phyloP scores from a whole-genome alignment of 2,329 filamentous ascomycete species.

The Beauveria medogensis region DNA sequence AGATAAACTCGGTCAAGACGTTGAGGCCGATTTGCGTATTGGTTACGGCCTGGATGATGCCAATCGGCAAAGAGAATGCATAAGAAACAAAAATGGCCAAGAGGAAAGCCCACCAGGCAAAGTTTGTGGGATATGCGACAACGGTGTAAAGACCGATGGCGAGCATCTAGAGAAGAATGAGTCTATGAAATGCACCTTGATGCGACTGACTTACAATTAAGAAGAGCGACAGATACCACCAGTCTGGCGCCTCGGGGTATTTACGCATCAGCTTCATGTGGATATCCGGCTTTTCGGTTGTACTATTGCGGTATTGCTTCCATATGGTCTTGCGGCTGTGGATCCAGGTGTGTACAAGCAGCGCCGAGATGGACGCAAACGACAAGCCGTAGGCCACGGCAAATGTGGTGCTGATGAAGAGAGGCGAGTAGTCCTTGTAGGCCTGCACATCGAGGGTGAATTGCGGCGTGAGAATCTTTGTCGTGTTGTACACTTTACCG shows the following conservation, averaged over 20 bases:
- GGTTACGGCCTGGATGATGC: slow-evolving; percentile 62
- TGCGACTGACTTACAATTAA: slow-evolving; percentile 32
- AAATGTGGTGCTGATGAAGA: slow-evolving; percentile 66
- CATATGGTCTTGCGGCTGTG: slow-evolving; percentile 61
- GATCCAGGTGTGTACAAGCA: slow-evolving; percentile 60
- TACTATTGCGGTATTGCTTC: slow-evolving; percentile 52
- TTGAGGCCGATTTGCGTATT: slow-evolving; percentile 67
- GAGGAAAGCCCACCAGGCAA: slow-evolving; percentile 66
- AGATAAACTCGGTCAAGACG: slow-evolving; percentile 66
- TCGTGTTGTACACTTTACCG: slow-evolving; percentile 54
- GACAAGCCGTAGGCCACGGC: slow-evolving; percentile 62
- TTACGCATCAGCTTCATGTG: slow-evolving; percentile 58
- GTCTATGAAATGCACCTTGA: not conserved
- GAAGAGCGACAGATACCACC: slow-evolving; percentile 57
- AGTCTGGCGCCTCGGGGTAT: slow-evolving; percentile 54
- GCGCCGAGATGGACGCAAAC: slow-evolving; percentile 61
- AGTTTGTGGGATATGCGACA: slow-evolving; percentile 55
- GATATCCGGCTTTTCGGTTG: slow-evolving; percentile 51
- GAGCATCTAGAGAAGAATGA: slow-evolving; percentile 36
- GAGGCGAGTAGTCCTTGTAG: slow-evolving; percentile 59
- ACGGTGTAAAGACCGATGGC: slow-evolving; percentile 45
- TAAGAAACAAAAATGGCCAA: slow-evolving; percentile 57
- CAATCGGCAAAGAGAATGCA: slow-evolving; percentile 56
- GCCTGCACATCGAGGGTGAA: slow-evolving; percentile 55
- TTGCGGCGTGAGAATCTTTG: slow-evolving; percentile 51